Evolutionary conservation across 176 grass and related monocot species (phyloP).

Genomic region (Alloteropsis semialata): DNA sequence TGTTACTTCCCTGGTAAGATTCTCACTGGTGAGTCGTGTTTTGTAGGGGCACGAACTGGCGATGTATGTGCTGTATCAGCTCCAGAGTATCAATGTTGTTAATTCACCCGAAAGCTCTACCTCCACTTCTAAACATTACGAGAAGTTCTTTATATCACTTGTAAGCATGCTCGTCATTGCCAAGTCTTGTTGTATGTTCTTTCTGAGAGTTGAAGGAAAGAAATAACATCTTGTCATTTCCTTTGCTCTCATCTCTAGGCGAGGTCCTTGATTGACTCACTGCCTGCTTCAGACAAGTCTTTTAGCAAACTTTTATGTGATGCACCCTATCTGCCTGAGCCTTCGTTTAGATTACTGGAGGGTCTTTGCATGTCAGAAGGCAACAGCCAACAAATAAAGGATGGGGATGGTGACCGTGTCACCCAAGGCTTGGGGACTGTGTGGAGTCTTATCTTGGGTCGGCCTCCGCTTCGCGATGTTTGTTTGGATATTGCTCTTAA

Average conservation of each 20-base stretch:
- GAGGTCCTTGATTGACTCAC: constrained; percentile 72
- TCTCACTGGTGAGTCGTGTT: constrained; percentile 29
- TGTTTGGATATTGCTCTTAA: constrained; percentile 95
- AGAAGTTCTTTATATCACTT: constrained; percentile 91
- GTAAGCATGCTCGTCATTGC: constrained; percentile 55
- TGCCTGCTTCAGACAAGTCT: constrained; percentile 90
- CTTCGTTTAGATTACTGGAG: constrained; percentile 79
- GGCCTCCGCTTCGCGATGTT: constrained; percentile 65
- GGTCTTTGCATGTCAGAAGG: constrained; percentile 71
- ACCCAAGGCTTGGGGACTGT: constrained; percentile 84
- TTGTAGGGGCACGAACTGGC: constrained; percentile 84
- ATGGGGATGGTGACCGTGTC: constrained; percentile 76
- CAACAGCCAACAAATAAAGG: constrained; percentile 51
- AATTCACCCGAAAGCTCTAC: constrained; percentile 45
- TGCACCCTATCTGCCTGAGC: constrained; percentile 72
- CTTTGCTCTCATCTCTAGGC: constrained; percentile 47
- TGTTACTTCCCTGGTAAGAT: background rate
- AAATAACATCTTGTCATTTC: constrained; percentile 1
- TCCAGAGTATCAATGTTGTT: constrained; percentile 46
- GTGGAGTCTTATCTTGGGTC: constrained; percentile 87
- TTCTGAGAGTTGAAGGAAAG: constrained; percentile 8
- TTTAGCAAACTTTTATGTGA: constrained; percentile 86
- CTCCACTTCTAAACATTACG: constrained; percentile 60
- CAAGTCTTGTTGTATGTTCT: constrained; percentile 18
- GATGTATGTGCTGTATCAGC: constrained; percentile 86